phyloP scores from a whole-genome alignment of 75 land plant species.

The Gnetum montanum region DNA sequence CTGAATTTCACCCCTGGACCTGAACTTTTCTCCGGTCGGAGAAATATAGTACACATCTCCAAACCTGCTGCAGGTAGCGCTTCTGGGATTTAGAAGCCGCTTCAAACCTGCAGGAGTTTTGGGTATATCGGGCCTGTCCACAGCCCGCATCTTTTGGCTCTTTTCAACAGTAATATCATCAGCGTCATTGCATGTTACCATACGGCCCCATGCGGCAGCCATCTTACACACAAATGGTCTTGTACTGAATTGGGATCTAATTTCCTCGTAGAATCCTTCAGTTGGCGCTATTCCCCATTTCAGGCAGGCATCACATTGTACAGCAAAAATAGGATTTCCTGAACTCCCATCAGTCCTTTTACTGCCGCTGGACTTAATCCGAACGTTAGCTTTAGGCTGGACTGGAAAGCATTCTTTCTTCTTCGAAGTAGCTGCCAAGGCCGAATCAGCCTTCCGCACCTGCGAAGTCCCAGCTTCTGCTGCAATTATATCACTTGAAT shows the following conservation, averaged over 20 bases:
- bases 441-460: too few relatives aligned
- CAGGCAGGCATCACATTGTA: conserved; percentile 51
- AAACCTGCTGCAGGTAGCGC: not conserved
- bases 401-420: too few relatives aligned
- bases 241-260: conserved; percentile 35
- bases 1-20: conserved; percentile 1
- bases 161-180: conserved; percentile 42
- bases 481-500: too few relatives aligned
- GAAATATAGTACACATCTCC: conserved; percentile 8
- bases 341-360: too few relatives aligned
- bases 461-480: too few relatives aligned
- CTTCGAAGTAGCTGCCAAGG: too few relatives aligned
- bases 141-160: conserved; percentile 58
- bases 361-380: too few relatives aligned
- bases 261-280: conserved; percentile 59
- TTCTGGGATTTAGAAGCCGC: not conserved
- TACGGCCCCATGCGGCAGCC: conserved; percentile 25
- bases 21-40: conserved; percentile 1
- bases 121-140: conserved; percentile 72
- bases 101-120: conserved; percentile 29
- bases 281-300: conserved; percentile 76
- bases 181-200: conserved; percentile 42
- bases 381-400: too few relatives aligned
- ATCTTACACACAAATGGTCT: conserved; percentile 50
- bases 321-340: too few relatives aligned